phyloP scores from a whole-genome alignment of 371 early-diverging fungal genomes.

The Synchytrium microbalum region DNA sequence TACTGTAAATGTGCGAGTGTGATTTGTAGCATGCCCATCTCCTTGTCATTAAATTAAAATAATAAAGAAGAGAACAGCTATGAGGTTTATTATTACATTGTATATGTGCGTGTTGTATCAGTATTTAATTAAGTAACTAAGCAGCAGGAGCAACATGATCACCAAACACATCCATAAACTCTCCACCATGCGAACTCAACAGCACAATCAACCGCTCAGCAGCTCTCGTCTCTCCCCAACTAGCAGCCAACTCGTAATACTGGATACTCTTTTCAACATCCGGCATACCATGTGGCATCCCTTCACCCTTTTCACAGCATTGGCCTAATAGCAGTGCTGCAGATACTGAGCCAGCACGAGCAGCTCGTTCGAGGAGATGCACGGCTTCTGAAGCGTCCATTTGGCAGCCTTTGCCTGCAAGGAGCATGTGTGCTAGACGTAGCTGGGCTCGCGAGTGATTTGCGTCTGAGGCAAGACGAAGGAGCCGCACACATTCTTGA shows the following conservation, averaged over 20 bases:
- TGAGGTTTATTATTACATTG: too few relatives aligned
- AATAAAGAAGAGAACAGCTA: too few relatives aligned
- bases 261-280: constrained; percentile 29
- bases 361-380: constrained; percentile 36
- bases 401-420: constrained; percentile 32
- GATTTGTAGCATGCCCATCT: too few relatives aligned
- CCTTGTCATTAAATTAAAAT: too few relatives aligned
- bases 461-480: constrained; percentile 33
- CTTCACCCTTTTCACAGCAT: constrained; percentile 39
- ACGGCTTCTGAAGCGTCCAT: constrained; percentile 30
- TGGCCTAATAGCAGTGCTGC: constrained; percentile 37
- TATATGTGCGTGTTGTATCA: too few relatives aligned
- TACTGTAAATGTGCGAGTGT: too few relatives aligned
- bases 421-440: constrained; percentile 34
- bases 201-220: constrained; percentile 30
- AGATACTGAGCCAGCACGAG: constrained; percentile 27
- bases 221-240: constrained; percentile 29
- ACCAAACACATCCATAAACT: constrained; percentile 9
- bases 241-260: constrained; percentile 44
- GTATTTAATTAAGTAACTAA: not conserved
- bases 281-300: constrained; percentile 24
- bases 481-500: constrained; percentile 29
- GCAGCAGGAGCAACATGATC: not conserved
- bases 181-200: constrained; percentile 21
- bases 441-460: constrained; percentile 44